Conservation (phyloP, 2,329 filamentous ascomycete species). For the Monilinia fructicola region DNA sequence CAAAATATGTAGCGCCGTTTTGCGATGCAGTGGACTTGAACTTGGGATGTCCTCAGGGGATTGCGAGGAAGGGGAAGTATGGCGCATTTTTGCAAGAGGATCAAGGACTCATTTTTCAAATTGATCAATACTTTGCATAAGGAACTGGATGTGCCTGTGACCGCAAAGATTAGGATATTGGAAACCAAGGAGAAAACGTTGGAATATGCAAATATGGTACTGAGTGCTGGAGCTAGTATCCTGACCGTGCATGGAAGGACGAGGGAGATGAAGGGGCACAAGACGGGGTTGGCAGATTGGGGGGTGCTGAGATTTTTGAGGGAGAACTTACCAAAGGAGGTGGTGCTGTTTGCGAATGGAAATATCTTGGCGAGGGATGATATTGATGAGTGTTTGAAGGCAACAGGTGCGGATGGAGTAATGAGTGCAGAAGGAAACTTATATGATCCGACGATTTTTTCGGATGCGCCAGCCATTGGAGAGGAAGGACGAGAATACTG, state of each 20-base stretch:
- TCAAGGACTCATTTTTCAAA: conserved; percentile 75
- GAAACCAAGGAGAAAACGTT: conserved; percentile 85
- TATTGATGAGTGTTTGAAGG: conserved; percentile 72
- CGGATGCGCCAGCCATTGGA: conserved; percentile 60
- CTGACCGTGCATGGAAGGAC: conserved; percentile 87
- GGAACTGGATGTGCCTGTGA: conserved; percentile 78
- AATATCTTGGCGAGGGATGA: conserved; percentile 84
- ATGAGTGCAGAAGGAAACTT: conserved; percentile 97
- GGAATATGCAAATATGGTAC: conserved; percentile 82
- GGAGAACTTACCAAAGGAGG: conserved; percentile 79
- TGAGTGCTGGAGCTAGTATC: conserved; percentile 86
- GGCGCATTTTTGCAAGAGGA: conserved; percentile 95
- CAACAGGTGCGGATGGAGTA: conserved; percentile 84
- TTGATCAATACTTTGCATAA: conserved; percentile 81
- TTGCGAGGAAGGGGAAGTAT: conserved; percentile 86
- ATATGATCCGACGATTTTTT: conserved; percentile 87
- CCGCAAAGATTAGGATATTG: conserved; percentile 89
- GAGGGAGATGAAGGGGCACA: conserved; percentile 91
- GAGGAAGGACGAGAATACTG: conserved; percentile 80
- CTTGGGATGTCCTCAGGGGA: conserved; percentile 92
- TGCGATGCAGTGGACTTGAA: conserved; percentile 97
- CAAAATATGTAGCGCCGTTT: conserved; percentile 74
- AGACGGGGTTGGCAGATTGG: conserved; percentile 94
- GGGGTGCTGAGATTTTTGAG: conserved; percentile 76
- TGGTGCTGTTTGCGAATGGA: conserved; percentile 94